Evolutionary conservation across 129 eudicot species (phyloP).

Genomic region (Helichrysum umbraculigerum): DNA sequence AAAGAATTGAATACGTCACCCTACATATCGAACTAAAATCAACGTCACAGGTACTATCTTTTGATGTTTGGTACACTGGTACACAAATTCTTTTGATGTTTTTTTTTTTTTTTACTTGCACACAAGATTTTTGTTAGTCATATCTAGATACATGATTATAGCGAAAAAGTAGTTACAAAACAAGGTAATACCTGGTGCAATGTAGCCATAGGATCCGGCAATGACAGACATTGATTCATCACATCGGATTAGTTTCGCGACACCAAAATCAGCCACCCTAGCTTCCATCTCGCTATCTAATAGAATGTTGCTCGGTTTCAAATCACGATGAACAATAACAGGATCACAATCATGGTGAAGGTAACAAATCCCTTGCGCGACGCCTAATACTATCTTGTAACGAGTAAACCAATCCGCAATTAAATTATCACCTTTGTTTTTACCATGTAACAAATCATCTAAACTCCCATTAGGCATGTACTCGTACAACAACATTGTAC

Average conservation of each 20-base stretch:
- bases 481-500: slow-evolving; percentile 89
- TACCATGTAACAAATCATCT: slow-evolving; percentile 83
- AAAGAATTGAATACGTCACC: slow-evolving; percentile 27
- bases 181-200: slow-evolving; percentile 77
- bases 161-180: background rate
- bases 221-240: slow-evolving; percentile 96
- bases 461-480: slow-evolving; percentile 98
- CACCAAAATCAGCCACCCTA: slow-evolving; percentile 96
- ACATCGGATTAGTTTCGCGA: slow-evolving; percentile 79
- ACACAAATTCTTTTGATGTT: too few species aligned
- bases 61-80: too few species aligned
- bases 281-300: slow-evolving; percentile 92
- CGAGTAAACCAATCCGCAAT: slow-evolving; percentile 85
- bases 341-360: slow-evolving; percentile 98
- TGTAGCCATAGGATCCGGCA: slow-evolving; percentile 97
- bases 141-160: too few species aligned
- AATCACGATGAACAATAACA: slow-evolving; percentile 89
- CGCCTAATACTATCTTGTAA: slow-evolving; percentile 85
- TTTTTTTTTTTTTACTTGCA: too few species aligned
- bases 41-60: slow-evolving; percentile 21
- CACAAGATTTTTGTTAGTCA: too few species aligned
- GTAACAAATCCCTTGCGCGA: slow-evolving; percentile 95
- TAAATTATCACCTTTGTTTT: slow-evolving; percentile 60
- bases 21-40: slow-evolving; percentile 42
- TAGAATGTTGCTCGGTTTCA: slow-evolving; percentile 90